These are phyloP conservation scores for Trichoderma lentiforme DNA, from an alignment of 2,329 filamentous ascomycete species.

Conservation along the genomic window DNA sequence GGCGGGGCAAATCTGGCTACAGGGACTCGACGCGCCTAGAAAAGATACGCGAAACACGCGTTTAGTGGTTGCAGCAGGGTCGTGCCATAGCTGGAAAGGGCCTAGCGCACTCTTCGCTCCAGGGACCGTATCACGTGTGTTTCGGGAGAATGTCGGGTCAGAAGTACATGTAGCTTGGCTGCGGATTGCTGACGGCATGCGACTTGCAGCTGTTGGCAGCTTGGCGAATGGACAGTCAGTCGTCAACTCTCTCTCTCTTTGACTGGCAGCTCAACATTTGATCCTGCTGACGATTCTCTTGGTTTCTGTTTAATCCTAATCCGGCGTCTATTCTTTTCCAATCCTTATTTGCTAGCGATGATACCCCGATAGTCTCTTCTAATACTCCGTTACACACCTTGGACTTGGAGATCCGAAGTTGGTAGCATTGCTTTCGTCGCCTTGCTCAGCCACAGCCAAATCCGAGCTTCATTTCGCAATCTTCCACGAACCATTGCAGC, in stretches of 20 bases:
- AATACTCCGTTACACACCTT: constrained; percentile 4
- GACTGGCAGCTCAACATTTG: neutral
- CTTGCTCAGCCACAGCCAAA: neutral
- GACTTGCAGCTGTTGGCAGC: constrained; percentile 1
- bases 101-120: neutral
- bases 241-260: neutral
- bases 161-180: neutral
- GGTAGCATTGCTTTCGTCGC: neutral
- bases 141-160: neutral
- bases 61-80: constrained; percentile 31
- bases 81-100: neutral
- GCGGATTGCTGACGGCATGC: constrained; percentile 1
- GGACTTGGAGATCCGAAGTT: constrained; percentile 15
- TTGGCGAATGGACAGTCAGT: neutral
- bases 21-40: constrained; percentile 18
- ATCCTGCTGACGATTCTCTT: neutral
- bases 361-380: constrained; percentile 34
- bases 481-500: constrained; percentile 18
- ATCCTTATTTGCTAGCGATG: constrained; percentile 39
- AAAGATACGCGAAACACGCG: constrained; percentile 27
- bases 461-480: neutral
- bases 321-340: neutral
- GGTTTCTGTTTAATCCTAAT: neutral
- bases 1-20: constrained; percentile 22
- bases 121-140: constrained; percentile 13